phyloP scores from a whole-genome alignment of 2,329 filamentous ascomycete genomes.

The Botrytis medusae region DNA sequence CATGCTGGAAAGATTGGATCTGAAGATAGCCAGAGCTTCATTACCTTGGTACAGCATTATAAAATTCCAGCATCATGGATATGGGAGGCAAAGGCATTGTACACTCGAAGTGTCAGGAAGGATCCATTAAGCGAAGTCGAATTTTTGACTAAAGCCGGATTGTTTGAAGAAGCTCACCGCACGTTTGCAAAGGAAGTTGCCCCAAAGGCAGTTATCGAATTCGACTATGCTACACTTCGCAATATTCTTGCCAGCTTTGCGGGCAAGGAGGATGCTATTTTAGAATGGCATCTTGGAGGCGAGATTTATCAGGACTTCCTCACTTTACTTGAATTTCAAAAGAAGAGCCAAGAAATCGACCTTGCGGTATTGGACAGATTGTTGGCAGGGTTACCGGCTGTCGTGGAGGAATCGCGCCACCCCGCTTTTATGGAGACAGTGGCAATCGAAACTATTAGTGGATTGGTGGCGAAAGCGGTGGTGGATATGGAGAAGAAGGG shows the following conservation, averaged over 20 bases:
- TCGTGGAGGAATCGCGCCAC: constrained; percentile 41
- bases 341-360: constrained; percentile 43
- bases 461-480: constrained; percentile 66
- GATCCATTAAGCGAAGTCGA: constrained; percentile 71
- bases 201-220: constrained; percentile 77
- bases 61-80: constrained; percentile 77
- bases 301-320: constrained; percentile 72
- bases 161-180: constrained; percentile 78
- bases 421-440: constrained; percentile 60
- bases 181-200: constrained; percentile 80
- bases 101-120: constrained; percentile 71
- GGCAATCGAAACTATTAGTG: constrained; percentile 79
- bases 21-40: constrained; percentile 56
- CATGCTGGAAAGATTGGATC: constrained; percentile 67
- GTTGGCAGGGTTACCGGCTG: constrained; percentile 55
- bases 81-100: constrained; percentile 82
- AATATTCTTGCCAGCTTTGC: constrained; percentile 72
- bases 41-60: constrained; percentile 61
- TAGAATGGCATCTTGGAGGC: constrained; percentile 76
- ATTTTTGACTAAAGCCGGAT: constrained; percentile 75
- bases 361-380: constrained; percentile 55
- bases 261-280: constrained; percentile 58
- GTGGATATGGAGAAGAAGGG: constrained; percentile 55
- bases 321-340: constrained; percentile 48
- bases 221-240: constrained; percentile 70